phyloP scores from a whole-genome alignment of 2,329 filamentous ascomycete species.

The Parascedosporium putredinis region DNA sequence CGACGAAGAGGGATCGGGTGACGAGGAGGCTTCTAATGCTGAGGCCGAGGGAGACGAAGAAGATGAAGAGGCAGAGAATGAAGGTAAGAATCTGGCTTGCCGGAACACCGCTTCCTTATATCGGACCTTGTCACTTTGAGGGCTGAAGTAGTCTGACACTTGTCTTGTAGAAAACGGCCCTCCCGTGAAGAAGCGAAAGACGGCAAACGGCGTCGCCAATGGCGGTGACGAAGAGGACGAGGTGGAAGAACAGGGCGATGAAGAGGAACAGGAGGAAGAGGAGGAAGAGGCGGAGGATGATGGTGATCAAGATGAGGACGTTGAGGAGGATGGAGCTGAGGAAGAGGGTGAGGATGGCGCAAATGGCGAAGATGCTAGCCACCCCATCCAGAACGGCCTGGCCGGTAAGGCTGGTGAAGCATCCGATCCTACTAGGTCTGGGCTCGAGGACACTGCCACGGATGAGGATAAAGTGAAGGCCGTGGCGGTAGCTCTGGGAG shows the following conservation, averaged over 20 bases:
- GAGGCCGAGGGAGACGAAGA: constrained; percentile 28
- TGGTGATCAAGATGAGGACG: constrained; percentile 13
- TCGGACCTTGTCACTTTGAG: constrained; percentile 9
- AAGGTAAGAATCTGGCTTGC: constrained; percentile 16
- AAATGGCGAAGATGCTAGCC: constrained; percentile 13
- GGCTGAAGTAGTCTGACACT: background rate
- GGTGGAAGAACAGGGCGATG: constrained; percentile 21
- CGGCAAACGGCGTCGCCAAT: constrained; percentile 20
- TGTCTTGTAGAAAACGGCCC: constrained; percentile 25
- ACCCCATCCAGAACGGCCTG: background rate
- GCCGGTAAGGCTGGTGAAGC: background rate
- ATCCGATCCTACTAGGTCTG: constrained; percentile 10
- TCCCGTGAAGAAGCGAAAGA: constrained; percentile 43
- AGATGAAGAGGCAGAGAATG: constrained; percentile 25
- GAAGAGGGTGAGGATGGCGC: constrained; percentile 18
- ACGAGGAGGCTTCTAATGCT: constrained; percentile 24
- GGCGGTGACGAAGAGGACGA: constrained; percentile 22
- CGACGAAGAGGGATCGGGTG: constrained; percentile 29
- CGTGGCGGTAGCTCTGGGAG: constrained; percentile 9
- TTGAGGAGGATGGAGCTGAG: constrained; percentile 14
- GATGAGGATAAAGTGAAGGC: constrained; percentile 4
- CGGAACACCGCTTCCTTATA: constrained; percentile 8
- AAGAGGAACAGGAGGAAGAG: background rate
- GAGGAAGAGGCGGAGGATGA: constrained; percentile 17
- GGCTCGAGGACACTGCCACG: constrained; percentile 8